Evolutionary conservation across 2,329 filamentous ascomycete genomes (phyloP), one percentile per base, ranked within the genome.

Genomic region (Penicillium decumbens): DNA sequence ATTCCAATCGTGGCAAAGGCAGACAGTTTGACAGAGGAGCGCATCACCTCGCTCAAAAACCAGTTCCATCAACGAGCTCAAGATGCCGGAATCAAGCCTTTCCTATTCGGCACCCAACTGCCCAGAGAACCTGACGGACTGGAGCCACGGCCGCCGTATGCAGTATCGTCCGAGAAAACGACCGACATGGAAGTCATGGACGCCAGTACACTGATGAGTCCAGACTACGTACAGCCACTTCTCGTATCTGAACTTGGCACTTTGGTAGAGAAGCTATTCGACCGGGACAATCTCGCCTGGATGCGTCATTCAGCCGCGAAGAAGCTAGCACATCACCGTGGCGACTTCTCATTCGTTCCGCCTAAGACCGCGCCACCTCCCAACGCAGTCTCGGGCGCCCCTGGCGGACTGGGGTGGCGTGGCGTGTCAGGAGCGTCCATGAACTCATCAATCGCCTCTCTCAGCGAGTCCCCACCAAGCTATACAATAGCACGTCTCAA

Each of bases 171-270:
- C 18, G 80, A 81, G 10, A 76, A 81, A 23, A 81, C 80, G 1
- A 80, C 81, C 20, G 89, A 96, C 61, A 74, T 83, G 52, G 89
- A 95, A 33, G 83, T 80, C 38, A 95, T 97, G 85, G 92, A 97
- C 66, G 92, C 91, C 15, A 95, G 89, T 62, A 76, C 95, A 0
- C 78, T 97, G 15, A 97, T 97, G 92, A 90, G 85, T 48, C 85
- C 91, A 1, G 88, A 93, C 61, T 97, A 96, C 65, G 76, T 93
- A 12, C 85, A 89, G 53, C 92, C 92, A 1, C 76, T 96, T 4
- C 72, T 88, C 3, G 71, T 80, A 0, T 93, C 89, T 7, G 91
- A 97, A 49, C 80, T 97, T 2, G 63, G 69, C 4, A 69, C 73
- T 7, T 75, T 97, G 1, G 80, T 95, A n/a, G 75, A 82, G 7